These are phyloP conservation scores for Cutaneotrichosporon dermatis DNA, from an alignment of 1,284 basidiomycete genomes.

Conservation along the genomic window DNA sequence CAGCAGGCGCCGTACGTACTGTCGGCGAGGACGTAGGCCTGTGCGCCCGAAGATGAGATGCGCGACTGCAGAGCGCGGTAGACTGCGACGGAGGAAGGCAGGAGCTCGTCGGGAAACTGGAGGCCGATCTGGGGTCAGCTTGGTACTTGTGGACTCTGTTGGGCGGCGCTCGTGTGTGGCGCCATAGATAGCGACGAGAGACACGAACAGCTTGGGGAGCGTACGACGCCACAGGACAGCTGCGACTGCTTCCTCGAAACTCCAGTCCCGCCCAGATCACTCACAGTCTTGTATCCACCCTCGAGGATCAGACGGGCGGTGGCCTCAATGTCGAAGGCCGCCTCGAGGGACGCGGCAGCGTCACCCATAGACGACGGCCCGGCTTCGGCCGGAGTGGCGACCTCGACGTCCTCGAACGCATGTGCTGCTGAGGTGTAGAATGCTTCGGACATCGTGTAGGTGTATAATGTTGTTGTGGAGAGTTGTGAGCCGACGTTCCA, in stretches of 20 bases:
- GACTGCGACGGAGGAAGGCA: constrained; percentile 83
- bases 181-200: too few relatives aligned
- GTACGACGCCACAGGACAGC: too few relatives aligned
- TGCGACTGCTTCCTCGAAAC: too few relatives aligned
- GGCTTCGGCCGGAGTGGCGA: constrained; percentile 19
- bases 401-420: constrained; percentile 36
- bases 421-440: constrained; percentile 47
- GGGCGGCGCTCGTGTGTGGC: too few relatives aligned
- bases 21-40: constrained; percentile 89
- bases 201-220: too few relatives aligned
- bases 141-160: too few relatives aligned
- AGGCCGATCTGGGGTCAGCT: constrained; percentile 87
- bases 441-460: constrained; percentile 21
- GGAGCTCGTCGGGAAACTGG: constrained; percentile 92
- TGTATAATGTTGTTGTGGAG: not conserved
- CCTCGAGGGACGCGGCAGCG: constrained; percentile 34
- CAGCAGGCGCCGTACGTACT: constrained; percentile 98
- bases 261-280: too few relatives aligned
- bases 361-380: constrained; percentile 34
- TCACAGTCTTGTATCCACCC: constrained; percentile 48
- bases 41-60: constrained; percentile 50
- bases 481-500: too few relatives aligned
- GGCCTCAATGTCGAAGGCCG: constrained; percentile 49
- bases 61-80: constrained; percentile 63
- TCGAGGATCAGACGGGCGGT: constrained; percentile 44